These are phyloP conservation scores for Chrysophaeum taylorii DNA, from an alignment of 352 stramenopile genomes.

Conservation along the genomic window DNA sequence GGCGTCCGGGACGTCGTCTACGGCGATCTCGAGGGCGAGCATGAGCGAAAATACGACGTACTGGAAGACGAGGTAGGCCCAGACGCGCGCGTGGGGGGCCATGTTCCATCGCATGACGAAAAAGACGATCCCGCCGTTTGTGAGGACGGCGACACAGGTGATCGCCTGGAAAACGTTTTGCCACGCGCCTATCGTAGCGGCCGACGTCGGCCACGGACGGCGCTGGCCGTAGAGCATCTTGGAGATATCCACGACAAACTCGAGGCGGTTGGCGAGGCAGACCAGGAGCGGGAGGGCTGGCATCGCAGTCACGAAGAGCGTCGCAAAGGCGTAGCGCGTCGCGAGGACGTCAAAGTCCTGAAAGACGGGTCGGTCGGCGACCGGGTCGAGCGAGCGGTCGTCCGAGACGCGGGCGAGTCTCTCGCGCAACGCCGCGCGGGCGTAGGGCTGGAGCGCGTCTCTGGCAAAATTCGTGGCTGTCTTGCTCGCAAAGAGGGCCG, in stretches of 20 bases:
- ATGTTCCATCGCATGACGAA: conserved; percentile 38
- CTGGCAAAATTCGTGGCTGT: too few relatives aligned
- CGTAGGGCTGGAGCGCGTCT: too few relatives aligned
- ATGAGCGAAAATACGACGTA: conserved; percentile 66
- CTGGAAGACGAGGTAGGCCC: conserved; percentile 17
- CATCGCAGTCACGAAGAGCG: conserved; percentile 7
- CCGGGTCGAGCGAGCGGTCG: too few relatives aligned
- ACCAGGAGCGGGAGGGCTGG: conserved; percentile 38
- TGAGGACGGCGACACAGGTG: conserved; percentile 55
- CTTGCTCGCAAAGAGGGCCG: too few relatives aligned
- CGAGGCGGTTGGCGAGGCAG: conserved; percentile 67
- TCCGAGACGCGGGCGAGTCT: too few relatives aligned
- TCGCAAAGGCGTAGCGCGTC: conserved; percentile 20
- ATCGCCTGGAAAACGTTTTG: conserved; percentile 66
- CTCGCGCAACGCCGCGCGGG: too few relatives aligned
- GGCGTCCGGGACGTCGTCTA: conserved; percentile 56
- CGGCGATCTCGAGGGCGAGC: conserved; percentile 52
- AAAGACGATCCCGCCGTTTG: conserved; percentile 53
- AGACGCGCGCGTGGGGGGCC: conserved; percentile 46
- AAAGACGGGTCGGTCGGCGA: too few relatives aligned
- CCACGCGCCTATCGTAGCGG: conserved; percentile 41
- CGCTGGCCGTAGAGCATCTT: conserved; percentile 58
- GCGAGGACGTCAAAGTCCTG: conserved; percentile 12
- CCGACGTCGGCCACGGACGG: conserved; percentile 52
- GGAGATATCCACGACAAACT: conserved; percentile 67